Evolutionary conservation across 2,329 filamentous ascomycete genomes (phyloP), one percentile per base, ranked within the genome.

Genomic region (Passalora sequoiae): DNA sequence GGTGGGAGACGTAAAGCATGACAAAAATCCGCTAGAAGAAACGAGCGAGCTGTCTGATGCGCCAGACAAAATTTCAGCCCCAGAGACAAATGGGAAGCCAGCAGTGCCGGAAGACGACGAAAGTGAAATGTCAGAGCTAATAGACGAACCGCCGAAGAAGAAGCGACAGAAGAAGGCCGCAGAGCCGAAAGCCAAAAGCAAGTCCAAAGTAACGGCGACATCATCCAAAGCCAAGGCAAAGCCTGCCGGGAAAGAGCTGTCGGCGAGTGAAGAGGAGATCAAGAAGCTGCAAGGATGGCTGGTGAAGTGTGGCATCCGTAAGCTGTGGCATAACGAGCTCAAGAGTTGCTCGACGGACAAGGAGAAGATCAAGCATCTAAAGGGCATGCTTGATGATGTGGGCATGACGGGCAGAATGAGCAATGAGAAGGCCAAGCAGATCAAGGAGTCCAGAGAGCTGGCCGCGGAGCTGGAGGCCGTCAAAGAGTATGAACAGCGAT

Each of bases 381-480:
- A 80, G 61, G 69, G 69, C 8, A 84, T 94, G 82, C 75, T 98
- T 19, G 74, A 75, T 24, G 88, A 94, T 21, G 73, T 81, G 4
- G 92, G 91, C 24, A 96, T 97, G 86, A 81, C 81, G 1, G 91
- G 89, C 0, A 80, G 91, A 12, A 96, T 88, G 66, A 94, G 87
- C 1, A 77, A 85, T 57, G 82, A 88, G 30, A 91, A 85, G 59
- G 91, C 91, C 1, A 80, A 76, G 17, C 81, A 87, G 65, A 96
- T 97, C 62, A 92, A 88, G 62, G 91, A 95, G 67, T 74, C 77
- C 59, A 76, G 91, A 40, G 91, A 98, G 66, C 73, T 98, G 25
- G 75, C 80, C 58, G 86, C 83, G 1, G 91, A 98, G 59, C 71
- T 95, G 5, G 86, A 92, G 59, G 83, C 81, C 9, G 88, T 95